Base-by-base conservation (phyloP, 371 early-diverging fungal genomes). In the Capillidium heterosporum region DNA sequence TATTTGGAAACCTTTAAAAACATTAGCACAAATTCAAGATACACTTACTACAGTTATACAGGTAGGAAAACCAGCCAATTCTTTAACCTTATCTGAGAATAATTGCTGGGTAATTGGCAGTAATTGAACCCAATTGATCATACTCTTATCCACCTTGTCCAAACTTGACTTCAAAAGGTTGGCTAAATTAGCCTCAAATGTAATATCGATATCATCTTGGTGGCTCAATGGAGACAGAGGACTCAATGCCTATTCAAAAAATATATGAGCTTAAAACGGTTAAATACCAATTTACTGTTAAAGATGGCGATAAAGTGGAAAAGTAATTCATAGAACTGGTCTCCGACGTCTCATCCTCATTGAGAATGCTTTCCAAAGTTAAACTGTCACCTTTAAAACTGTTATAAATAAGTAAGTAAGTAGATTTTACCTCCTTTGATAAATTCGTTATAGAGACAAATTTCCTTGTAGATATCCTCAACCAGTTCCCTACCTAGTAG, bases 381-480 rank as follows among this genome's bases (percentile, higher is more conserved):
- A 48, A 48, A 48, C 23, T 23, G 3, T 48, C 28, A 26, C 48
- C 26, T 26, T 11, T 27, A 44, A 19, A 44, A 44, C 5, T n/a
- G n/a, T n/a, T 19, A 44, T 15, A 44, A 44, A 19, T 19, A 44
- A 44, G 19, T 44, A 7, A 15, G 5, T 44, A 19, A 19, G 19
- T 15, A 21, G 1, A 7, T 7, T 7, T 24, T 48, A 84, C 87
- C 81, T 65, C 74, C 73, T 21, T 77, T 77, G 11, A 79, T 73
- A 72, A 87, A 87, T 60, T 87, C 84, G 61, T 82, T 81, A 47
- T 83, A 84, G 0, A 87, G 61, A 0, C 79, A 75, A 39, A 81
- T 77, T 49, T 84, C 84, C 48, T 74, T 71, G 11, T 67, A 65
- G 21, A 85, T 72, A 44, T 72, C 67, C 53, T 80, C 82, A 56